These are phyloP conservation scores for Microcos paniculata DNA, from an alignment of 345 rosid genomes.

Conservation along the genomic window DNA sequence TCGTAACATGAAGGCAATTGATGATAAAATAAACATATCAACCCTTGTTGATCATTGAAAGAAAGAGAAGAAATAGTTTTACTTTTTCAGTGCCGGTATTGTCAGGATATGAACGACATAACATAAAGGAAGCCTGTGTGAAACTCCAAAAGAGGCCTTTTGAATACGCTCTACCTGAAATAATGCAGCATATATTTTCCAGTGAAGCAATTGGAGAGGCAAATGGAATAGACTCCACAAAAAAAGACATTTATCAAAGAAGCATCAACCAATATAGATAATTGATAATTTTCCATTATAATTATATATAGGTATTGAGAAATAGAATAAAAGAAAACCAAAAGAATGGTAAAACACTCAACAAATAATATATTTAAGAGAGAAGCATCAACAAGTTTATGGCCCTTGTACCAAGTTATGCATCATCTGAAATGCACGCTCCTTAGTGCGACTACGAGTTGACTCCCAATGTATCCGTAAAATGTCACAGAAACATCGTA, in stretches of 20 bases:
- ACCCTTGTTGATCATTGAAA: background rate
- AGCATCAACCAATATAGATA: no score
- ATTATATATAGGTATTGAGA: no score
- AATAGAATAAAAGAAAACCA: no score
- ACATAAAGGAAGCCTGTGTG: conserved; percentile 60
- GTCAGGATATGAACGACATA: conserved; percentile 58
- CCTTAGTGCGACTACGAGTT: conserved; percentile 77
- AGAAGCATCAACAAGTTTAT: background rate
- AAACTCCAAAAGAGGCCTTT: conserved; percentile 49
- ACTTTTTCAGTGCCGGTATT: conserved; percentile 74
- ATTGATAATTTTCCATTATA: no score
- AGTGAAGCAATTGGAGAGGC: background rate
- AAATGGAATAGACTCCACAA: background rate
- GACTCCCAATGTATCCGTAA: conserved; percentile 88
- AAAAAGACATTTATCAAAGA: background rate
- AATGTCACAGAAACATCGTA: conserved; percentile 57
- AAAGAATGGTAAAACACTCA: no score
- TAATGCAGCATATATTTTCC: conserved; percentile 6
- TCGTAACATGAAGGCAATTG: background rate
- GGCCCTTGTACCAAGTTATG: conserved; percentile 60
- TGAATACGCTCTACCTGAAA: conserved; percentile 62
- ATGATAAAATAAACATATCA: background rate
- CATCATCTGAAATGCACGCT: conserved; percentile 83
- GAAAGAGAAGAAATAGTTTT: conserved; percentile 14
- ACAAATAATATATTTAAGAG: background rate